Conservation (phyloP, 441 rosid species). For the Melastoma candidum region DNA sequence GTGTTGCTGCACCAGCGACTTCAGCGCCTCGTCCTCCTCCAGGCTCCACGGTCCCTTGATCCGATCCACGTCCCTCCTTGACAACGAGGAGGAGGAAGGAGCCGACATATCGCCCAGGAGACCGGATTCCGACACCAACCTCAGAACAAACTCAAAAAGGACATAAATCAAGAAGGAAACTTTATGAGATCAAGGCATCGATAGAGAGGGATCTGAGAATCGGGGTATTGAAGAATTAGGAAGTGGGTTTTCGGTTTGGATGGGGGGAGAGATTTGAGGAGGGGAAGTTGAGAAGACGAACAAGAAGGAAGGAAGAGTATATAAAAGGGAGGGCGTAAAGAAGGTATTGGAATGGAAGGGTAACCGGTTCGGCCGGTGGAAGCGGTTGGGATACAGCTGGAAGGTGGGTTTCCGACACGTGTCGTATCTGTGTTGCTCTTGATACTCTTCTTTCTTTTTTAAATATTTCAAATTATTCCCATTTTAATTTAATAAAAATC, state of each 20-base stretch:
- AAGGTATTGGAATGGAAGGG: background rate
- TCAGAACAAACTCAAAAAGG: background rate
- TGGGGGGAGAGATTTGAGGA: background rate
- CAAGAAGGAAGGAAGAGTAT: constrained; percentile 11
- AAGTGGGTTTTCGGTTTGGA: background rate
- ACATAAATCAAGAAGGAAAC: no score
- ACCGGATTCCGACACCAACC: background rate
- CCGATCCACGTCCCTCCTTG: constrained; percentile 50
- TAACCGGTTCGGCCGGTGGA: no score
- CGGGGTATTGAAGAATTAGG: background rate
- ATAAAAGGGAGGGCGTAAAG: constrained; percentile 11
- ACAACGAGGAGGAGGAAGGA: constrained; percentile 8
- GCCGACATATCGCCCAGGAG: constrained; percentile 16
- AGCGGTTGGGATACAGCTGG: constrained; percentile 71
- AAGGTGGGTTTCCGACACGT: constrained; percentile 49
- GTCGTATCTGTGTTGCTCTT: constrained; percentile 33
- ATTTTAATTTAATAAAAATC: no score
- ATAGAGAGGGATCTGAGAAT: background rate
- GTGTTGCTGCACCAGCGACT: constrained; percentile 37
- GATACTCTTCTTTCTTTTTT: no score
- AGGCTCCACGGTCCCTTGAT: constrained; percentile 80
- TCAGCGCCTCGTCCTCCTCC: constrained; percentile 55
- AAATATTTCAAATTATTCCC: no score
- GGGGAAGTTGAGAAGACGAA: background rate
- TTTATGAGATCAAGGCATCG: no score